Evolutionary conservation across 257 asterid species (phyloP), one percentile per base, ranked within the genome.

Genomic region (Petunia axillaris): DNA sequence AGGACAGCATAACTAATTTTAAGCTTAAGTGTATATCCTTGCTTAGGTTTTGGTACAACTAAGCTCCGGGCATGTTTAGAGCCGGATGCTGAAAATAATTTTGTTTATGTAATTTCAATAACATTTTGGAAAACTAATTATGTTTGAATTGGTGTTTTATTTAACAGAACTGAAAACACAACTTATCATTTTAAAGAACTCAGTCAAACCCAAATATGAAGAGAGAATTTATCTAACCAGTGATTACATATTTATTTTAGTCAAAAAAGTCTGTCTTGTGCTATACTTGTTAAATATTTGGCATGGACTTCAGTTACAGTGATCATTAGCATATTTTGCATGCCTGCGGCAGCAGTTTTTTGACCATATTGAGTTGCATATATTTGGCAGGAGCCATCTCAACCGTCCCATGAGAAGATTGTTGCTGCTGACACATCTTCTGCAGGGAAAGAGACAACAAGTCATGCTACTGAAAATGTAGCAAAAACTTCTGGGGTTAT

Each of bases 321-420:
- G 15, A 71, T 11, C 50, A 35, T 6, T 50, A 36, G 44, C 44
- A 50, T 48, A 35, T 44, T 35, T 46, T 16, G 9, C 55, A 1
- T 70, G 7, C 25, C 46, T 36, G 13, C 46, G 35, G 62, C 44
- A 10, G 46, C 36, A 35, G 46, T 48, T 73, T 41, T 1, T 39
- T 41, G 38, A 35, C 77, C 77, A 48, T 71, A 10, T 71, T 6
- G n/a, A 0, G 6, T 73, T 73, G 62, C 16, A 39, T 35, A 73
- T 50, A 73, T 50, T 48, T 77, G 76, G 65, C 90, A 93, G 98
- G 96, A 87, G 59, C 65, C 85, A 43, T 70, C 78, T 62, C 68
- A 85, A 67, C 74, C 74, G 40, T 80, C 79, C 53, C 77, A 75
- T 54, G 81, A 64, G 9, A 81, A 53, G 64, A 83, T 54, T 54